phyloP scores from a whole-genome alignment of 371 early-diverging fungal genomes.

The Globomyces sp. region DNA sequence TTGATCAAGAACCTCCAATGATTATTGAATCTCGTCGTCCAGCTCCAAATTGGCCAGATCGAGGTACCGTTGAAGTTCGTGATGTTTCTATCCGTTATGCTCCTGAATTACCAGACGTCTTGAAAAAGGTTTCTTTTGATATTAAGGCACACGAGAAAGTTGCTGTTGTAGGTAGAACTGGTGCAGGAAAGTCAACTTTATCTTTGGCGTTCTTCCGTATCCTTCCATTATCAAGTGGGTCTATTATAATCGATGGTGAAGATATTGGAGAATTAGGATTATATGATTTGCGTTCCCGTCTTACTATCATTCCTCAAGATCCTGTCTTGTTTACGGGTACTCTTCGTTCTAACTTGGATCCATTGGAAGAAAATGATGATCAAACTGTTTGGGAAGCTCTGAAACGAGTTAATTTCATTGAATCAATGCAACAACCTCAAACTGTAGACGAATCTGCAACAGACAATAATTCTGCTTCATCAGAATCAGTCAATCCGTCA shows the following conservation, averaged over 20 bases:
- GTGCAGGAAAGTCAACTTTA: constrained; percentile 61
- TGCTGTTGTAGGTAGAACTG: constrained; percentile 76
- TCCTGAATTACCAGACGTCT: constrained; percentile 33
- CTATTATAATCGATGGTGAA: constrained; percentile 57
- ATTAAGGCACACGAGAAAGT: constrained; percentile 74
- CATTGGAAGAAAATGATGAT: constrained; percentile 33
- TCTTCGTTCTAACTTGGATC: constrained; percentile 46
- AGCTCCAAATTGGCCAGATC: constrained; percentile 64
- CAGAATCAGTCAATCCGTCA: constrained; percentile 13
- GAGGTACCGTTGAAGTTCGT: constrained; percentile 59
- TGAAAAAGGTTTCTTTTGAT: constrained; percentile 60
- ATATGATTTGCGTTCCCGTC: constrained; percentile 46
- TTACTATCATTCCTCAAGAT: constrained; percentile 63
- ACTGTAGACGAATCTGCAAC: neutral
- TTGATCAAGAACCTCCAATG: constrained; percentile 70
- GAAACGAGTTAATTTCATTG: constrained; percentile 30
- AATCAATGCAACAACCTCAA: constrained; percentile 28
- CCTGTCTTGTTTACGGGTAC: constrained; percentile 45
- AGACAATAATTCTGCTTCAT: constrained; percentile 10
- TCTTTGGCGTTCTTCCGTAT: constrained; percentile 60
- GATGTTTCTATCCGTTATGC: constrained; percentile 37
- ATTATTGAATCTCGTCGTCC: constrained; percentile 52
- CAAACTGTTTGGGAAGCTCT: constrained; percentile 42
- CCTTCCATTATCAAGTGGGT: constrained; percentile 47
- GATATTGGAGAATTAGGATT: constrained; percentile 50